phyloP scores from a whole-genome alignment of 192 early-diverging fungal species.

The Entophlyctis luteolus region DNA sequence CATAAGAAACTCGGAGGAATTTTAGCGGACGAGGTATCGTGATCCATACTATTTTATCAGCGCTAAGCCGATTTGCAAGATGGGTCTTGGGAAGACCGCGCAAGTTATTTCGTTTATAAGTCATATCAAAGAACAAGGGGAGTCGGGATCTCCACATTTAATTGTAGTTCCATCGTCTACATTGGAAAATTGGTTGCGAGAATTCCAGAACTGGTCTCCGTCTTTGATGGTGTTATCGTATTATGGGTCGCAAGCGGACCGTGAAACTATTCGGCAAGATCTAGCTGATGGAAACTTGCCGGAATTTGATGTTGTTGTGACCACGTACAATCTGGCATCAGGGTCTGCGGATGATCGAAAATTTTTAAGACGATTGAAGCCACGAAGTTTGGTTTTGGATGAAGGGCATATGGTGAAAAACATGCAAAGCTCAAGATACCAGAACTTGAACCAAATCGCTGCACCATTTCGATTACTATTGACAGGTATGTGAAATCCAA shows the following conservation, averaged over 20 bases:
- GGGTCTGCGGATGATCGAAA: conserved; percentile 63
- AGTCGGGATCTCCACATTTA: conserved; percentile 63
- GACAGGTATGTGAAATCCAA: conserved; percentile 1
- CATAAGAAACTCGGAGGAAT: conserved; percentile 73
- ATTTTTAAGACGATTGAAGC: conserved; percentile 65
- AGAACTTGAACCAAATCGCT: conserved; percentile 61
- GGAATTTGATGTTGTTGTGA: conserved; percentile 64
- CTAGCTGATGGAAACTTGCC: conserved; percentile 39
- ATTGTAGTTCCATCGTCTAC: conserved; percentile 86
- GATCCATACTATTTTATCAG: conserved; percentile 1
- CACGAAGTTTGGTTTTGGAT: conserved; percentile 74
- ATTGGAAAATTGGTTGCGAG: conserved; percentile 86
- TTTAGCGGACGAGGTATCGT: conserved; percentile 44
- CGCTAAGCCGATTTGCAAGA: conserved; percentile 49
- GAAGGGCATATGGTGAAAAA: conserved; percentile 83
- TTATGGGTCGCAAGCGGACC: conserved; percentile 42
- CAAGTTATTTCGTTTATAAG: conserved; percentile 83
- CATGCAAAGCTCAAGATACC: conserved; percentile 71
- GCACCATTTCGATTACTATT: conserved; percentile 30
- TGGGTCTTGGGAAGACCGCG: conserved; percentile 92
- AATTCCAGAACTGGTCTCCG: conserved; percentile 61
- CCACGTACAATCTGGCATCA: conserved; percentile 75
- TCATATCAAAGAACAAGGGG: conserved; percentile 45
- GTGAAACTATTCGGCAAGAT: conserved; percentile 49
- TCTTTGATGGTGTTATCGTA: conserved; percentile 34